A percentile compares a stretch with the other conserved stretches of the same genome.
phyloP scores from a whole-genome alignment of 345 rosid species.

The Syzygium aromaticum region DNA sequence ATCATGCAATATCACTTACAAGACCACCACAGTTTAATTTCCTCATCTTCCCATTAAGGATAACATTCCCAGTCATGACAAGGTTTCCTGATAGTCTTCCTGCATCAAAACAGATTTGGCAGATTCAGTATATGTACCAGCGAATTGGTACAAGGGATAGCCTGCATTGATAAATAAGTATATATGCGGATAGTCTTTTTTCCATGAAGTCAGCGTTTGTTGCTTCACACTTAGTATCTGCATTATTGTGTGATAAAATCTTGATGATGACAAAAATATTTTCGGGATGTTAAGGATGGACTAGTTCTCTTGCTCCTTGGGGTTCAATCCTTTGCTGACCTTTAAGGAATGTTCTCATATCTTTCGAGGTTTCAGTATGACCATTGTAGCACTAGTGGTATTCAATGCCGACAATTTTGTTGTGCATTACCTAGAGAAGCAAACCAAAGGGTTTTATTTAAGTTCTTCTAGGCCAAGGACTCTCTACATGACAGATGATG shows the following conservation, averaged over 20 bases:
- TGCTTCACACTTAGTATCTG: background rate
- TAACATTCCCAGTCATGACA: conserved; percentile 77
- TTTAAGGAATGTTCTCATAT: background rate
- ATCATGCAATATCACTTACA: conserved; percentile 34
- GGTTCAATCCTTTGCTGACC: background rate
- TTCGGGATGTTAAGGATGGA: background rate
- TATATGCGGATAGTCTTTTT: background rate
- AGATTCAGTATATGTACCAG: background rate
- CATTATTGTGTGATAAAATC: background rate
- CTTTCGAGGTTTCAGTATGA: background rate
- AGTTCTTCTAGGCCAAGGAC: background rate
- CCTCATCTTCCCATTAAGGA: conserved; percentile 76
- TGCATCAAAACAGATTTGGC: conserved; percentile 14
- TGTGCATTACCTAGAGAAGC: background rate
- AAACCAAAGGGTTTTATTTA: background rate
- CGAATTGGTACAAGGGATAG: background rate
- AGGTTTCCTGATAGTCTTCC: conserved; percentile 87
- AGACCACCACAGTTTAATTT: conserved; percentile 38
- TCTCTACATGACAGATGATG: background rate
- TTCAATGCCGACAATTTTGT: background rate
- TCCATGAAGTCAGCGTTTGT: background rate
- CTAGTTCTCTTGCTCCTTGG: background rate
- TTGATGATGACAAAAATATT: background rate
- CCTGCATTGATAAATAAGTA: background rate
- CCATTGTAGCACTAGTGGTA: background rate